Base-by-base conservation (phyloP, 352 stramenopile genomes). In the Pythium brassicae region DNA sequence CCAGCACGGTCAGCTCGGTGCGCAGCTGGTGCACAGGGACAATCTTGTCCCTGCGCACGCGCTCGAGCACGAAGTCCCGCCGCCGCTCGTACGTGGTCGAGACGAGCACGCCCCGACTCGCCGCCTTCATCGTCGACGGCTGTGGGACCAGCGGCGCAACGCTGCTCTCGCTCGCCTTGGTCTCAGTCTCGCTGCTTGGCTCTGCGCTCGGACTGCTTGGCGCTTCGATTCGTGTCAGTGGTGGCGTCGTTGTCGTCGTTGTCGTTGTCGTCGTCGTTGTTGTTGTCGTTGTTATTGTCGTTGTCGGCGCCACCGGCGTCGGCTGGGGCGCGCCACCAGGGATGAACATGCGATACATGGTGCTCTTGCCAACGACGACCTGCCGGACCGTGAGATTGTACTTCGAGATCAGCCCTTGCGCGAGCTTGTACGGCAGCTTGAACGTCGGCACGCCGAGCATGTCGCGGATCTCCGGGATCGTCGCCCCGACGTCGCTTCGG, bases 261-360 rank as follows among this genome's bases (percentile, higher is more conserved):
- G 29, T 17, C 17, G 15, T 39, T 40, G n/a, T 5, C 27, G 34
- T 29, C n/a, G 14, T 20, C 17, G 25, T n/a, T n/a, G n/a, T n/a
- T 32, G 4, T 6, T 35, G 22, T 7, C 20, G 47, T 19, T 15
- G 29, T 35, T 40, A 17, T 27, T 22, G 17, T 40, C 8, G 20
- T 32, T 23, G 29, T 17, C 17, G 15, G 29, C 32, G n/a, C 2
- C 27, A 25, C 27, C n/a, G 14, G 15, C 17, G 25, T 12, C 17
- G 25, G 26, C 46, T n/a, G 15, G 6, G 25, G 7, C 26, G 15
- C 46, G 22, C 59, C 17, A 2, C 14, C 67, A 2, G 83, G 73
- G 50, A 78, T 73, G 63, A 86, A 91, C 76, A 93, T 83, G 15
- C 83, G 83, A 71, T 93, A 93, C 78, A 91, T 87, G 8, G 83